Base-by-base conservation (phyloP, 106 monocot genomes). In the Amphibolis antarctica region DNA sequence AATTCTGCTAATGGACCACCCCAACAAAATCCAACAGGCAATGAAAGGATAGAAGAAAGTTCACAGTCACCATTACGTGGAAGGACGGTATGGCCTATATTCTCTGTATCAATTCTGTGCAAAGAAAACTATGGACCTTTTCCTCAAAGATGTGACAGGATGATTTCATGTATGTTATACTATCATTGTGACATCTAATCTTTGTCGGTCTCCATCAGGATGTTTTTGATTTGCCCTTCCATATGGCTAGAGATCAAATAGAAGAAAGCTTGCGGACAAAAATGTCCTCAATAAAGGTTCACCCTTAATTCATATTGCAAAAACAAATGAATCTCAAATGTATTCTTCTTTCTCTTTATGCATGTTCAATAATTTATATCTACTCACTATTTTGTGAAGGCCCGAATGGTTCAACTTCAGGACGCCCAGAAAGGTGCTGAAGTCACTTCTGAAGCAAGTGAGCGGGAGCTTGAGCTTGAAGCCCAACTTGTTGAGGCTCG, bases 191-290 rank as follows among this genome's bases (percentile, higher is more conserved):
- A 19, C 10, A 10, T 53, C n/a, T 53, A 9, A 10, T 11, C 22
- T 10, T 14, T 58, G 13, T 15, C 15, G 11, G 5, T 14, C 23
- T 28, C 29, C 1, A 28, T 30, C 59, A 98, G 98, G 98, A 91
- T 79, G 82, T 98, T 42, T 98, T 98, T 88, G 98, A 98, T 46
- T 75, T 98, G 47, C 98, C 98, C 51, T 98, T 98, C 57, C 98
- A 91, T 71, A 91, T 98, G 91, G 98, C 98, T 56, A 87, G 91
- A 82, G 98, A 88, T 75, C 87, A 98, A 70, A 98, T 98, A 75
- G 98, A 98, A 75, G 90, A 87, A 76, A 91, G 86, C 51, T 62
- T 98, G 23, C 77, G 98, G 43, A 98, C 90, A 43, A 98, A 98
- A 71, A 98, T 98, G 98, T 42, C 87, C 64, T 98, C 98, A 49